Percentiles rank a stretch among this genome's conserved stretches.
Conservation (phyloP, 805 yeast species). For the Torulaspora indica region DNA sequence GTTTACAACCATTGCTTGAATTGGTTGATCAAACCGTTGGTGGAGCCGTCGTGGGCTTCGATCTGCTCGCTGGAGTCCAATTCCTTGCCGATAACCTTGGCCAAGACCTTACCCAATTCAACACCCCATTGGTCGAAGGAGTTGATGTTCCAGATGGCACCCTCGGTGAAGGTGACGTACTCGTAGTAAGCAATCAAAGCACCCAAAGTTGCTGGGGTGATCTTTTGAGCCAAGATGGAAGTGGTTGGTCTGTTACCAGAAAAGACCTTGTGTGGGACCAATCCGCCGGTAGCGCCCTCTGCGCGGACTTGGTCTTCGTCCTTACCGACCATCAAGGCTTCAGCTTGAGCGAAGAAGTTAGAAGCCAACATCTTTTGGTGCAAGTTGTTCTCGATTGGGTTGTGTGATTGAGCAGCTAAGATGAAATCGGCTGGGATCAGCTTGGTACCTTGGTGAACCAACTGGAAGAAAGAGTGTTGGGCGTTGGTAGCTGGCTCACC, state of each 20-base stretch:
- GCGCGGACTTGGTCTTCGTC: slow-evolving; percentile 73
- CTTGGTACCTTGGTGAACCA: slow-evolving; percentile 98
- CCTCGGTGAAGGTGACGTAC: slow-evolving; percentile 95
- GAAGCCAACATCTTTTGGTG: slow-evolving; percentile 99
- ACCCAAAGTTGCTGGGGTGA: slow-evolving; percentile 95
- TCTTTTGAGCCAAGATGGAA: slow-evolving; percentile 88
- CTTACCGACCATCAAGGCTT: slow-evolving; percentile 96
- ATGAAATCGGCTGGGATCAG: slow-evolving; percentile 95
- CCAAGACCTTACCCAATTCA: slow-evolving; percentile 95
- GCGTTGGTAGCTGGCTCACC: slow-evolving; percentile 99
- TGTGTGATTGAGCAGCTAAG: slow-evolving; percentile 94
- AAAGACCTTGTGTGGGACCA: slow-evolving; percentile 94
- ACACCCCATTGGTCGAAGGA: slow-evolving; percentile 99
- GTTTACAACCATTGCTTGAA: slow-evolving; percentile 74
- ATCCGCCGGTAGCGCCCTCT: slow-evolving; percentile 82
- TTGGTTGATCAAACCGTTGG: slow-evolving; percentile 89
- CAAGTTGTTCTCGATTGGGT: slow-evolving; percentile 88
- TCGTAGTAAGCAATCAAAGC: slow-evolving; percentile 97
- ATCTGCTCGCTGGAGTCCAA: slow-evolving; percentile 59
- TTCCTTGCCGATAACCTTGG: slow-evolving; percentile 91
- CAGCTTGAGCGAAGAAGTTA: slow-evolving; percentile 97
- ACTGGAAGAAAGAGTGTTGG: slow-evolving; percentile 98
- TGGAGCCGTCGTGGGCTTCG: slow-evolving; percentile 78
- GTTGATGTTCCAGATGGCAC: slow-evolving; percentile 99
- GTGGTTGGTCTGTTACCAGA: slow-evolving; percentile 99